phyloP scores from a whole-genome alignment of 805 yeast species.

The Pichia exigua region DNA sequence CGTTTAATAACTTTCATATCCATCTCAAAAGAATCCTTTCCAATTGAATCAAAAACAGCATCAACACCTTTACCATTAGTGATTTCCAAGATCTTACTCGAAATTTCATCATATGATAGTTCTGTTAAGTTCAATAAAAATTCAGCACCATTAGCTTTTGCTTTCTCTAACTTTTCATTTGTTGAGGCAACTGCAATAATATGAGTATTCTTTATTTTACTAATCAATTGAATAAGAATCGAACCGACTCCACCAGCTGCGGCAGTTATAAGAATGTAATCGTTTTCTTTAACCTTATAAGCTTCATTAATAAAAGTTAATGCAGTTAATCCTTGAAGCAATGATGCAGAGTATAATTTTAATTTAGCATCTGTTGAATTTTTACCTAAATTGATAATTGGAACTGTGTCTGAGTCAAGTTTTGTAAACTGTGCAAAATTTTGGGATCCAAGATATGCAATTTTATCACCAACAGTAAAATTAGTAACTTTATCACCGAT shows the following conservation, averaged over 20 bases:
- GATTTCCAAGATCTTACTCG: conserved; percentile 45
- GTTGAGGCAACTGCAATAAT: conserved; percentile 83
- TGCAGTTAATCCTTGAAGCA: conserved; percentile 75
- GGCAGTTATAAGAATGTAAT: conserved; percentile 72
- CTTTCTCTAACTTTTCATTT: conserved; percentile 59
- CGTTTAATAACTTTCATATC: conserved; percentile 54
- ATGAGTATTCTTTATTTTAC: conserved; percentile 53
- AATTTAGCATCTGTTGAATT: conserved; percentile 40
- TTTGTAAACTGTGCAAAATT: conserved; percentile 74
- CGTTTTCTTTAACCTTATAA: conserved; percentile 59
- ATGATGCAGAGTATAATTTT: conserved; percentile 50
- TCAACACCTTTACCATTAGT: conserved; percentile 63
- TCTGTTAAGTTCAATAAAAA: conserved; percentile 44
- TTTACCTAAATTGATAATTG: conserved; percentile 42
- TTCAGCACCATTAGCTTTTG: conserved; percentile 72
- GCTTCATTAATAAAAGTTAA: conserved; percentile 62
- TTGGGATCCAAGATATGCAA: conserved; percentile 44
- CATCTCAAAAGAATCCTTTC: conserved; percentile 65
- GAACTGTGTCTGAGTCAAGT: conserved; percentile 26
- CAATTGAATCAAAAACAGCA: conserved; percentile 67
- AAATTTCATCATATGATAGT: conserved; percentile 42
- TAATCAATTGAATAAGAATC: conserved; percentile 56
- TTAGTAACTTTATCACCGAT: conserved; percentile 51
- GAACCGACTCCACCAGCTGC: conserved; percentile 96
- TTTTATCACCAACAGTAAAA: conserved; percentile 61